phyloP scores from a whole-genome alignment of 116 monocot species.

The Iris pallida region DNA sequence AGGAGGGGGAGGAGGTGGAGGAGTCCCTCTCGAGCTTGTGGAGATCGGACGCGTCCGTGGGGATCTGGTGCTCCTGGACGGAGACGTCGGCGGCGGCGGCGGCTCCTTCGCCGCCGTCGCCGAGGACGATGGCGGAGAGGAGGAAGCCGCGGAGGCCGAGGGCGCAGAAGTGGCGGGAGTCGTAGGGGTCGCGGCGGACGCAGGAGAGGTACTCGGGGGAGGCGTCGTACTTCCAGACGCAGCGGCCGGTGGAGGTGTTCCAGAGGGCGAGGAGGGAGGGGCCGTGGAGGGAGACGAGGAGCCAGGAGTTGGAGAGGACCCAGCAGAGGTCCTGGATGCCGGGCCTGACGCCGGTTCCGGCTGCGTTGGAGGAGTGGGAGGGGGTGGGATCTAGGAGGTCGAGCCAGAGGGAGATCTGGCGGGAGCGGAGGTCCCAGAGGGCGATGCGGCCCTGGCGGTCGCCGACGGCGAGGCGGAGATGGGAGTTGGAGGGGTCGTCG shows the following conservation, averaged over 20 bases:
- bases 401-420: slow-evolving; percentile 59
- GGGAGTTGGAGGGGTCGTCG: slow-evolving; percentile 44
- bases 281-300: slow-evolving; percentile 73
- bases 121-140: slow-evolving; percentile 56
- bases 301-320: slow-evolving; percentile 68
- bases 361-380: slow-evolving; percentile 12
- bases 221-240: slow-evolving; percentile 92
- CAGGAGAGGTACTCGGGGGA: slow-evolving; percentile 78
- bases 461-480: slow-evolving; percentile 74
- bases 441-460: slow-evolving; percentile 95
- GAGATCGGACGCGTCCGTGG: slow-evolving; percentile 36
- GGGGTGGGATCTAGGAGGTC: slow-evolving; percentile 35
- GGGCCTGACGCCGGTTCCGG: slow-evolving; percentile 11
- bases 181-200: slow-evolving; percentile 92
- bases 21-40: slow-evolving; percentile 53
- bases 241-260: slow-evolving; percentile 53
- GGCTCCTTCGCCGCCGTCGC: slow-evolving; percentile 15
- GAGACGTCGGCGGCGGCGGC: slow-evolving; percentile 32
- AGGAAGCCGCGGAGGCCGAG: slow-evolving; percentile 73
- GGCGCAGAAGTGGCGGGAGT: slow-evolving; percentile 65
- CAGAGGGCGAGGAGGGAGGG: slow-evolving; percentile 69
- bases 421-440: slow-evolving; percentile 71
- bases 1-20: slow-evolving; percentile 6
- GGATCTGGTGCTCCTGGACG: slow-evolving; percentile 53
- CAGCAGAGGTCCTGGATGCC: slow-evolving; percentile 97